These are phyloP conservation scores for Didymella arachidicola DNA, from an alignment of 2,329 filamentous ascomycete species.

Conservation along the genomic window DNA sequence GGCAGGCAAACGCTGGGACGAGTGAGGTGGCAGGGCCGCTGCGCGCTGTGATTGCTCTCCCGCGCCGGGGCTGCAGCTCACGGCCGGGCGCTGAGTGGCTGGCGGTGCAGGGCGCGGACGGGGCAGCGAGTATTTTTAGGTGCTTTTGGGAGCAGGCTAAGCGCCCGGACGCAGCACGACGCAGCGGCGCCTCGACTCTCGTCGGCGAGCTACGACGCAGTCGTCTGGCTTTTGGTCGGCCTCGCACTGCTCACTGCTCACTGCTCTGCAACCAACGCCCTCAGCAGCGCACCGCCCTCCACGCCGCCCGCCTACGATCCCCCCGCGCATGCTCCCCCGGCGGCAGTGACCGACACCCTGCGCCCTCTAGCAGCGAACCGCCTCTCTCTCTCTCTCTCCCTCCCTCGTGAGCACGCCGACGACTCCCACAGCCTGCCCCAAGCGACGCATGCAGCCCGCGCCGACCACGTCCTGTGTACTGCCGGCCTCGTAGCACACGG, in stretches of 20 bases:
- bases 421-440: slow-evolving; percentile 4
- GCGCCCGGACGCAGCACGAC: slow-evolving; percentile 4
- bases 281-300: slow-evolving; percentile 1
- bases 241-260: neutral
- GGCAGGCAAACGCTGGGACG: neutral
- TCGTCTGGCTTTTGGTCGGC: slow-evolving; percentile 5
- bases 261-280: neutral
- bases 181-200: slow-evolving; percentile 7
- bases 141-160: neutral
- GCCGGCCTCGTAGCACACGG: neutral
- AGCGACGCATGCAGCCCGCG: slow-evolving; percentile 12
- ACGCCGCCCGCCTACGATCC: slow-evolving; percentile 14
- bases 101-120: slow-evolving; percentile 4
- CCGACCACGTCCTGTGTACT: neutral
- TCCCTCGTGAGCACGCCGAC: too few species aligned
- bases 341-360: slow-evolving; percentile 9
- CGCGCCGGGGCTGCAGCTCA: neutral
- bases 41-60: slow-evolving; percentile 11
- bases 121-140: neutral
- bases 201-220: neutral
- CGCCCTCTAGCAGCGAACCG: slow-evolving; percentile 2
- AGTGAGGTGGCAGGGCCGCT: neutral
- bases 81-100: slow-evolving; percentile 8
- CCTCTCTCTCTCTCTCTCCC: neutral
- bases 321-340: slow-evolving; percentile 12